Conservation (phyloP, 1,139 yeast genomes). For the Yamadazyma membranifaciens region DNA sequence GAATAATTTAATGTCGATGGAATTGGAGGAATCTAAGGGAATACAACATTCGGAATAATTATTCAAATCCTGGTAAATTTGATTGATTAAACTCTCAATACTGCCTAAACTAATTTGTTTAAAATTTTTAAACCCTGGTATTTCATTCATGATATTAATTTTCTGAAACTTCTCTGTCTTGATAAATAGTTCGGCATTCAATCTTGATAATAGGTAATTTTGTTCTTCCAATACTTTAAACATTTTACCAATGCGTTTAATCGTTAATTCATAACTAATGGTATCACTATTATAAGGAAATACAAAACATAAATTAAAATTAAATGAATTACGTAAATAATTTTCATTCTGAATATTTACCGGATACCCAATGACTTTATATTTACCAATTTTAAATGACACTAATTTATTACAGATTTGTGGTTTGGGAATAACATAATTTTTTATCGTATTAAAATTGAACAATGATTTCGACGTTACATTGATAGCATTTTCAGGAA, state of each 20-base stretch:
- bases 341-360: conserved; percentile 72
- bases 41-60: conserved; percentile 94
- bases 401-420: conserved; percentile 81
- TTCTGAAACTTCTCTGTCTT: conserved; percentile 19
- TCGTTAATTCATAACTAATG: conserved; percentile 82
- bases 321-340: conserved; percentile 88
- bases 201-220: conserved; percentile 65
- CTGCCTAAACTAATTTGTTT: conserved; percentile 52
- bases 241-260: conserved; percentile 82
- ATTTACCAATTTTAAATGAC: conserved; percentile 68
- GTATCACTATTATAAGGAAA: conserved; percentile 82
- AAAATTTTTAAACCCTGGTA: conserved; percentile 42
- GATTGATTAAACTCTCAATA: conserved; percentile 79
- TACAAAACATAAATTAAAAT: conserved; percentile 89
- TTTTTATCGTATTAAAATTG: conserved; percentile 82
- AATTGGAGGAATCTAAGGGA: conserved; percentile 85
- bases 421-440: conserved; percentile 91
- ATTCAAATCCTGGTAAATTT: conserved; percentile 87
- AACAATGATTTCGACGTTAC: conserved; percentile 37
- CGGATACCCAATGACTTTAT: conserved; percentile 85
- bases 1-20: conserved; percentile 87
- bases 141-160: conserved; percentile 15
- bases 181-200: conserved; percentile 38
- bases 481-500: conserved; percentile 64
- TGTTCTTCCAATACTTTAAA: conserved; percentile 91